Evolutionary conservation across 257 asterid genomes (phyloP), one percentile per base, ranked within the genome.

Genomic region (Plantago major): DNA sequence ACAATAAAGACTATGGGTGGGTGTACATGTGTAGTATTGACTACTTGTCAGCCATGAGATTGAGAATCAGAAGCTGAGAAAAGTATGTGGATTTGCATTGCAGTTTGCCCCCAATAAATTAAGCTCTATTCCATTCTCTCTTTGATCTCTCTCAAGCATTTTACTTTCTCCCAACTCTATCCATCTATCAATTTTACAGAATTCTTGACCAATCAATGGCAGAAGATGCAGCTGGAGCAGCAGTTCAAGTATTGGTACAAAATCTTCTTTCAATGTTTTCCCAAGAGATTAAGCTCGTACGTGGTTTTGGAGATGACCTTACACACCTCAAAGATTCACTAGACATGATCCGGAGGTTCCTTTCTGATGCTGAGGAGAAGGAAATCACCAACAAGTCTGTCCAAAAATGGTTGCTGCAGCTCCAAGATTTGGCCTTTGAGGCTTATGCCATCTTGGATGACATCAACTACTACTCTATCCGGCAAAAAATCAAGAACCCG

Each of bases 391-490:
- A 55, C 45, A 55, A 55, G 11, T 42, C 60, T 33, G 60, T 55
- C 28, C 30, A 55, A 14, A 18, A 42, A 13, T 73, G 82, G 82
- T 55, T 77, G 7, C n/a, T 67, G 28, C 57, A 2, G 18, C 69
- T 73, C 30, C 55, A 64, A 47, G 44, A 0, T 28, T 46, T 52
- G 6, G 72, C 73, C 19, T 46, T 38, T 19, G 55, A 68, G 2
- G 67, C 67, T 8, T 62, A 68, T 38, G n/a, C 63, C 10, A 37
- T 52, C 9, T 60, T 68, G 50, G 73, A 60, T 43, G 67, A 60
- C 60, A 7, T 68, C 67, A 68, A 51, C 67, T 68, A 68, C 55
- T 22, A 68, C 9, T 45, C 37, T 17, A 18, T 63, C 9, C 18
- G 50, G 0, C 60, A 15, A 0, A 63, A 17, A 54, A 15, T 54